These are phyloP conservation scores for Myxozyma kluyveri DNA, from an alignment of 805 yeast genomes.

Conservation along the genomic window DNA sequence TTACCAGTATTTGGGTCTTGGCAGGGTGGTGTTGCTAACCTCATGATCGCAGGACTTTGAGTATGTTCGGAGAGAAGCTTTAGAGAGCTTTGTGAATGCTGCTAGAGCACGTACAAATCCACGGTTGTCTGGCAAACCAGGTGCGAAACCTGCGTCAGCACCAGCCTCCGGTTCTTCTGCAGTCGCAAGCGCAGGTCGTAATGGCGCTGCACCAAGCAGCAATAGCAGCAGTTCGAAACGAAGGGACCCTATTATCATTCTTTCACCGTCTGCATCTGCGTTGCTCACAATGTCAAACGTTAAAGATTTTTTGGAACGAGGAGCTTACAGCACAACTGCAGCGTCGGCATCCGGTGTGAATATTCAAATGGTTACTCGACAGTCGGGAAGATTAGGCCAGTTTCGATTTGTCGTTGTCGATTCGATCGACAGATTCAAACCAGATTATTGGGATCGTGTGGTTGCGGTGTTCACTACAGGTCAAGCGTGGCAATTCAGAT, in stretches of 20 bases:
- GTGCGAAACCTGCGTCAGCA: not conserved
- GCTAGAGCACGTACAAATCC: constrained; percentile 8
- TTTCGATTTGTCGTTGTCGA: constrained; percentile 78
- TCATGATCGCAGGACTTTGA: constrained; percentile 35
- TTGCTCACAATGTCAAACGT: constrained; percentile 63
- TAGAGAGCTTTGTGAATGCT: constrained; percentile 25
- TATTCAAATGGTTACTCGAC: constrained; percentile 53
- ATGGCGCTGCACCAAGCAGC: constrained; percentile 2
- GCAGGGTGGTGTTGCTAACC: not conserved
- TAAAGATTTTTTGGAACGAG: constrained; percentile 68
- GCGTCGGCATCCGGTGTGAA: constrained; percentile 34
- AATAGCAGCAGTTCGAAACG: constrained; percentile 36
- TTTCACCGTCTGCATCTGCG: constrained; percentile 79
- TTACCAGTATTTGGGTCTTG: not conserved
- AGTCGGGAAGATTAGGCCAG: constrained; percentile 54
- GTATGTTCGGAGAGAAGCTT: constrained; percentile 39
- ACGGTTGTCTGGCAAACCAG: not conserved
- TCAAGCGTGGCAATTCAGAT: constrained; percentile 93
- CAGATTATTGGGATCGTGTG: constrained; percentile 97
- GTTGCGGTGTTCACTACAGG: constrained; percentile 96
- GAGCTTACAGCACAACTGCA: constrained; percentile 56
- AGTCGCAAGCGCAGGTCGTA: too few relatives aligned
- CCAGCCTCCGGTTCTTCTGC: constrained; percentile 2
- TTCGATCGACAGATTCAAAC: constrained; percentile 82
- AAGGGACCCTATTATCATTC: constrained; percentile 65